A percentile compares a stretch with the other conserved stretches of the same genome.
phyloP scores from a whole-genome alignment of 2,329 filamentous ascomycete species.

The Pseudogymnoascus sp. region DNA sequence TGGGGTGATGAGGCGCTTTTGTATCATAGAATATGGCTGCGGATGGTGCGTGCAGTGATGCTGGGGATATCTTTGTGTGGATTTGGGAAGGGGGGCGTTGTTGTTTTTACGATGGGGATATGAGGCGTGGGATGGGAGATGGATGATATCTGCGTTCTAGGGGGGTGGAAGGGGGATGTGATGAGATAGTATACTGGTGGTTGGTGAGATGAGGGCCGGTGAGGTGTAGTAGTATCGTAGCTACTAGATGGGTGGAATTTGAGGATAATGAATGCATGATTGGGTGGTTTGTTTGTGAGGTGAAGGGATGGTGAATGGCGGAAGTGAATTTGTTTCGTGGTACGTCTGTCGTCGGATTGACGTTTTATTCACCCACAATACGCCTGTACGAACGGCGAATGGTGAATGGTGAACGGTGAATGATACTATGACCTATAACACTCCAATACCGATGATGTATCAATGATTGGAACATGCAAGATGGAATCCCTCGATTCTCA shows the following conservation, averaged over 20 bases:
- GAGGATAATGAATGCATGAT: constrained; percentile 2
- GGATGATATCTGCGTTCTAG: background rate
- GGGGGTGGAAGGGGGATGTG: background rate
- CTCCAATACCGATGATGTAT: background rate
- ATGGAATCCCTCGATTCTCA: background rate
- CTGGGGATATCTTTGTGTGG: background rate
- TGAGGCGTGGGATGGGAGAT: background rate
- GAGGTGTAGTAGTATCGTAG: constrained; percentile 1
- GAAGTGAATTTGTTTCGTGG: too few relatives aligned
- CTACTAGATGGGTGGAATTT: background rate
- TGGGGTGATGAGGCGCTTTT: background rate
- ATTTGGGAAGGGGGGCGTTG: background rate
- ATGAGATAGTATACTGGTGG: background rate
- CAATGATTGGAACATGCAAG: background rate
- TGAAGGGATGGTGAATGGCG: background rate
- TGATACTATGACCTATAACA: background rate
- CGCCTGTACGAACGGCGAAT: background rate
- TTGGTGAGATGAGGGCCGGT: background rate
- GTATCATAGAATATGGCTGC: background rate
- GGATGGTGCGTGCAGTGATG: background rate
- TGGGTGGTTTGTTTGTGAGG: background rate
- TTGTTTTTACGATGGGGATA: background rate
- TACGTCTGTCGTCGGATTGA: too few relatives aligned
- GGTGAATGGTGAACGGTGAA: background rate
- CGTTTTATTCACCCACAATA: too few relatives aligned